Evolutionary conservation across 2,329 filamentous ascomycete genomes (phyloP).

Genomic region (Fusarium burgessii): DNA sequence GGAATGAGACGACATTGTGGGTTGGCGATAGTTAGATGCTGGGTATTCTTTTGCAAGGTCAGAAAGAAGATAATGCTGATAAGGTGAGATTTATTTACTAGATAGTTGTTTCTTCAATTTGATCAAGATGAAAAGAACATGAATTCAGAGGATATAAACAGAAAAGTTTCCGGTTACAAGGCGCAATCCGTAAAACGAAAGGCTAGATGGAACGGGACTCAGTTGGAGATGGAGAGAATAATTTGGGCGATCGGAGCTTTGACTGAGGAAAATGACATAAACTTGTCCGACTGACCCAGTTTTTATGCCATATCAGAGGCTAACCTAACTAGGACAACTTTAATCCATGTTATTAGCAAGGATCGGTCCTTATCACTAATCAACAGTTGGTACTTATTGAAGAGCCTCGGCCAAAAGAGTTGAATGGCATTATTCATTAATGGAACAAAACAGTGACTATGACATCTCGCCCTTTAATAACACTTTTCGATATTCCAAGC

Average conservation of each 20-base stretch:
- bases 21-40: not conserved
- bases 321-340: not conserved
- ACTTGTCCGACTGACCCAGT: not conserved
- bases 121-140: fast-evolving
- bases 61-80: not conserved
- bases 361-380: not conserved
- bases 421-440: not conserved
- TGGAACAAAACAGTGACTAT: not conserved
- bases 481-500: not conserved
- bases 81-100: not conserved
- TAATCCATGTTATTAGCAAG: too few species aligned
- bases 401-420: not conserved
- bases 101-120: too few species aligned
- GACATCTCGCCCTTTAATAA: not conserved
- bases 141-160: fast-evolving
- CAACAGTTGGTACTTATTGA: not conserved
- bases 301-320: not conserved
- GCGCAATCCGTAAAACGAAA: not conserved
- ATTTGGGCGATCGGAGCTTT: not conserved
- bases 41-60: too few species aligned
- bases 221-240: not conserved
- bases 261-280: slow-evolving; percentile 4
- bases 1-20: not conserved
- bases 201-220: not conserved
- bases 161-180: not conserved